Percentiles rank a stretch among this genome's conserved stretches.
These are phyloP conservation scores for Citrullus amarus DNA, from an alignment of 306 rosid genomes.

Conservation along the genomic window DNA sequence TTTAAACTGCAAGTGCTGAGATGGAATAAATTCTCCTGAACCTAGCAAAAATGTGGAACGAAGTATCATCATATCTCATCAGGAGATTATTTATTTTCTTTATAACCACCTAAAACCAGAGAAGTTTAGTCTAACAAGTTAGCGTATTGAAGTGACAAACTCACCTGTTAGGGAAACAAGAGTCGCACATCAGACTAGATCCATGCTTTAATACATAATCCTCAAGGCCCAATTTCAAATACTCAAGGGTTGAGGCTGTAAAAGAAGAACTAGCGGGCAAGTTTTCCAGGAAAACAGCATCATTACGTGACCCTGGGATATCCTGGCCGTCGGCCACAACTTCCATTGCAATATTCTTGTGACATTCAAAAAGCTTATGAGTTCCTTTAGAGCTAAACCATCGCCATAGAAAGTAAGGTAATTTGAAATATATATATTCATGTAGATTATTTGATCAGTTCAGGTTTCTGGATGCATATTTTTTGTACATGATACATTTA, in stretches of 20 bases:
- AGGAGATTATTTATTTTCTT: background rate
- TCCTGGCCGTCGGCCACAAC: conserved; percentile 39
- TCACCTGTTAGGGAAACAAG: conserved; percentile 59
- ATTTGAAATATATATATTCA: conserved; percentile 4
- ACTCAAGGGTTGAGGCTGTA: conserved; percentile 49
- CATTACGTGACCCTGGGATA: conserved; percentile 37
- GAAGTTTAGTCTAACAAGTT: background rate
- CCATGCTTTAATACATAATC: conserved; percentile 69
- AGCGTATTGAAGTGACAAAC: conserved; percentile 8
- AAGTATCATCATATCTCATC: background rate
- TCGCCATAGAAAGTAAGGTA: conserved; percentile 8
- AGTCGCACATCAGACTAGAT: conserved; percentile 35
- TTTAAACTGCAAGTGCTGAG: background rate
- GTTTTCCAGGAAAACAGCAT: conserved; percentile 45
- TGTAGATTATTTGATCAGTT: background rate
- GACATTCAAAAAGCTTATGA: conserved; percentile 13
- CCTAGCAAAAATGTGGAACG: background rate
- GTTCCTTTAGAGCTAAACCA: conserved; percentile 9
- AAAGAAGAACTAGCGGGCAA: conserved; percentile 22
- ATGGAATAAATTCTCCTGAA: background rate
- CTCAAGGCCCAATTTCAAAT: conserved; percentile 58
- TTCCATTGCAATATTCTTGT: conserved; percentile 62
- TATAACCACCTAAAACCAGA: background rate
- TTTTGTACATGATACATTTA: background rate
- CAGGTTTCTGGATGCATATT: background rate